Percentiles rank a stretch among this genome's conserved stretches.
Evolutionary conservation across 768 basidiomycete genomes (phyloP).

Genomic region (Suillus hirtellus): DNA sequence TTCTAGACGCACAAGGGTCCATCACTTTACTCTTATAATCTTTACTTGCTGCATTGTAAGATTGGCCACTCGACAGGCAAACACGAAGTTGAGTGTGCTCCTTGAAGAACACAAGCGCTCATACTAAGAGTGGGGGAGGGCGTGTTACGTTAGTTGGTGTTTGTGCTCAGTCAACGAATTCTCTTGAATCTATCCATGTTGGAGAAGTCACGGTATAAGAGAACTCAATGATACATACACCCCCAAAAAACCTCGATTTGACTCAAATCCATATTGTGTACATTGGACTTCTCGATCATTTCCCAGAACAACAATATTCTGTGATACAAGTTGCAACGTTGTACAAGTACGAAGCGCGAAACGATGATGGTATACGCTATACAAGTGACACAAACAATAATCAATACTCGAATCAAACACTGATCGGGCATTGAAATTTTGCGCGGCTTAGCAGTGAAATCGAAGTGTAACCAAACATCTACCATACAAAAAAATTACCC

Average conservation of each 20-base stretch:
- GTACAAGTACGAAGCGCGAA: too few species aligned
- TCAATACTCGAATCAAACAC: too few species aligned
- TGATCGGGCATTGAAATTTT: too few species aligned
- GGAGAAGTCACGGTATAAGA: background rate
- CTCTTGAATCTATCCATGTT: background rate
- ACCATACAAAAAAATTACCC: background rate
- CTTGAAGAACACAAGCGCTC: too few species aligned
- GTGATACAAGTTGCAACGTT: background rate
- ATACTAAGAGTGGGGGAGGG: background rate
- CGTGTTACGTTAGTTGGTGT: background rate
- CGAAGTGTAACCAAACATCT: too few species aligned
- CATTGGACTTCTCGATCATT: background rate
- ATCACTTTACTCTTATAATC: background rate
- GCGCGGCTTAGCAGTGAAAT: too few species aligned
- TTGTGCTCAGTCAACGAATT: background rate
- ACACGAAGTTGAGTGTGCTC: too few species aligned
- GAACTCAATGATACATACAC: background rate
- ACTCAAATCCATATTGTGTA: background rate
- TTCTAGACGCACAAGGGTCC: background rate
- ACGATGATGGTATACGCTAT: slow-evolving; percentile 4
- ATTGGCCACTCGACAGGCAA: background rate
- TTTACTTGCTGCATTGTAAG: background rate
- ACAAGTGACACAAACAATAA: background rate
- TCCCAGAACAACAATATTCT: background rate
- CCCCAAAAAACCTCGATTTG: background rate